Conservation (phyloP, 2,329 filamentous ascomycete genomes). For the Paracorniculantispora psalliotae region DNA sequence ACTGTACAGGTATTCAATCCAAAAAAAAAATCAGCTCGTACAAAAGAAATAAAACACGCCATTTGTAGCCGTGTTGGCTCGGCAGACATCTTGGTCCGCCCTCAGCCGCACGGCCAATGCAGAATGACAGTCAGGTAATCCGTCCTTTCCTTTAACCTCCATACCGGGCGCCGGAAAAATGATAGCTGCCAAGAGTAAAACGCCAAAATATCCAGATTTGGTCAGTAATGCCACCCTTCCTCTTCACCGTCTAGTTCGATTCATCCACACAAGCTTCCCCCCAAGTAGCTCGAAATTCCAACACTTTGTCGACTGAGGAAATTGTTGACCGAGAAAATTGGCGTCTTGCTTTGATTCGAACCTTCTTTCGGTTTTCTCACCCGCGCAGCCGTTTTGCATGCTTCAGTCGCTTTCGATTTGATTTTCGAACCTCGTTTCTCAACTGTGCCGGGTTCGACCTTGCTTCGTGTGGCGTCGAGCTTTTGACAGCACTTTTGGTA, state of each 20-base stretch:
- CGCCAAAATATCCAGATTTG: not conserved
- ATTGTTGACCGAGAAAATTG: no score
- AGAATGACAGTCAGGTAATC: not conserved
- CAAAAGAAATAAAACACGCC: no score
- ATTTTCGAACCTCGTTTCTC: no score
- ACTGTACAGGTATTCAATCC: not conserved
- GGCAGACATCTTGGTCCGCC: not conserved
- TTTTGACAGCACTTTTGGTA: not conserved
- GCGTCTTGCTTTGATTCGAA: no score
- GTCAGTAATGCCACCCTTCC: not conserved
- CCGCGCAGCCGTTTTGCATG: no score
- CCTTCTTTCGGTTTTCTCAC: no score
- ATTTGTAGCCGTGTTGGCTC: not conserved
- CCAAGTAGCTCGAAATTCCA: no score
- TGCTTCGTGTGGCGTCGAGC: no score
- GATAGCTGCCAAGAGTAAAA: not conserved
- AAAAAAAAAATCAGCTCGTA: not conserved
- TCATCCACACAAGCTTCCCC: not conserved
- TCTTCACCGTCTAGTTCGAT: not conserved
- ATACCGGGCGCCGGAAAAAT: not conserved
- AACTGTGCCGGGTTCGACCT: no score
- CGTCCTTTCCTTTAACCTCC: not conserved
- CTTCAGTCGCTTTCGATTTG: no score
- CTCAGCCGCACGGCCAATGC: not conserved
- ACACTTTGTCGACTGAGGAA: no score